Base-by-base conservation (phyloP, 208 protist genomes). In the Cochliopodium minus region DNA sequence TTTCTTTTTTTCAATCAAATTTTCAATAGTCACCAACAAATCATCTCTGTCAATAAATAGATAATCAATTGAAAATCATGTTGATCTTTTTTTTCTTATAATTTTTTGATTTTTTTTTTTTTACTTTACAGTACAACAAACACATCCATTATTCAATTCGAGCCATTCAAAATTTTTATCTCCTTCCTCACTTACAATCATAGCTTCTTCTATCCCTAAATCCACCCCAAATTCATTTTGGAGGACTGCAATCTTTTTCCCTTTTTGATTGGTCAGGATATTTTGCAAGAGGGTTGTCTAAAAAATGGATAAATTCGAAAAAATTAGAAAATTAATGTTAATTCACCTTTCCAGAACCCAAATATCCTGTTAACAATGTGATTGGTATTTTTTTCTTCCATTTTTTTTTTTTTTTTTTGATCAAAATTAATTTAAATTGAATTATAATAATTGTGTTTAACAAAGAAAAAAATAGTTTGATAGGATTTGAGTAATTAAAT, bases 1-100 rank as follows among this genome's bases (percentile, higher is more conserved):
- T 43, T 79, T 83, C 28, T 74, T 67, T 60, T 63, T 17, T n/a
- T n/a, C n/a, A 65, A 88, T 83, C 26, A 89, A 69, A 0, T 60
- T 70, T 69, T 89, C 83, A 0, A 88, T 72, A 20, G 81, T 79
- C 45, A 72, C 63, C 22, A 87, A 78, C 1, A 81, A 82, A 59
- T 86, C 73, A 11, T 75, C 72, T n/a, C n/a, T n/a, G 17, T 43
- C 38, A 20, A 43, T 43, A n/a, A 43, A 55, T 34, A 63, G 6
- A 63, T 59, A 54, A 26, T 43, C 38, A 43, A 43, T n/a, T n/a
- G 38, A n/a, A 20, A n/a, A 20, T 22, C 38, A n/a, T 43, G n/a
- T n/a, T n/a, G n/a, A n/a, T n/a, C n/a, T n/a, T n/a, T n/a, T n/a
- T n/a, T n/a, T n/a, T n/a, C n/a, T n/a, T n/a, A n/a, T n/a, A n/a